Evolutionary conservation across 2,329 filamentous ascomycete species (phyloP), one percentile per base, ranked within the genome.

Genomic region (Zymoseptoria pseudotritici): DNA sequence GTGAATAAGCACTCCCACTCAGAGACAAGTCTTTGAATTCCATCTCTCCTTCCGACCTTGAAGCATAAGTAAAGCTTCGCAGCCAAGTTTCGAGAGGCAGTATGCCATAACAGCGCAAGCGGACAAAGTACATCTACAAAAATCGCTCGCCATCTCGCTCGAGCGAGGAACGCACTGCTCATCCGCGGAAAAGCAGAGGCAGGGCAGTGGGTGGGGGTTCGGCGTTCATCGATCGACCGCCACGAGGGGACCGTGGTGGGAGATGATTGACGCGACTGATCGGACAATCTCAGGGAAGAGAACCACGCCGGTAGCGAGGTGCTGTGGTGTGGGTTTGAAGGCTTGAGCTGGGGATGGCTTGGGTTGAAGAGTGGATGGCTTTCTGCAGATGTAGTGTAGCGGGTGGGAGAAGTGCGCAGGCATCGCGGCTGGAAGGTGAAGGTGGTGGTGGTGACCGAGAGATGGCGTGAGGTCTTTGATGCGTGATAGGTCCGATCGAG

Each of bases 61-160:
- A 52, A 31, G 22, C 36, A 50, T 31, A 4, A 20, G 3, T 10
- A 26, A 24, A 4, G 8, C 51, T 17, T 21, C 29, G 53, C 58
- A 21, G 26, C 66, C 61, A 62, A 54, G 62, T 66, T 72, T 70
- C 57, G 83, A 84, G 86, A 85, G 87, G 88, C 86, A 76, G 79
- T 72, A 71, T 80, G 72, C 55, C 58, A 21, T 49, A 31, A 56
- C 56, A 31, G 58, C 60, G 61, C 66, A 61, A 81, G 86, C 90
- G 90, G 83, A 88, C 90, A 96, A 97, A 96, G 85, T 77, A 92
- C 90, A 87, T 95, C 90, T 82, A 81, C 82, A 96, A 97, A 97
- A 96, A 85, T 85, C 90, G 90, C 84, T 83, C 81, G 75, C 74
- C 71, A 78, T 78, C 75, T 73, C 73, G 67, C 67, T 57, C 58